A percentile compares a stretch with the other conserved stretches of the same genome.
These are phyloP conservation scores for Eudorina sp. DNA, from an alignment of 139 green algal genomes.

Conservation along the genomic window DNA sequence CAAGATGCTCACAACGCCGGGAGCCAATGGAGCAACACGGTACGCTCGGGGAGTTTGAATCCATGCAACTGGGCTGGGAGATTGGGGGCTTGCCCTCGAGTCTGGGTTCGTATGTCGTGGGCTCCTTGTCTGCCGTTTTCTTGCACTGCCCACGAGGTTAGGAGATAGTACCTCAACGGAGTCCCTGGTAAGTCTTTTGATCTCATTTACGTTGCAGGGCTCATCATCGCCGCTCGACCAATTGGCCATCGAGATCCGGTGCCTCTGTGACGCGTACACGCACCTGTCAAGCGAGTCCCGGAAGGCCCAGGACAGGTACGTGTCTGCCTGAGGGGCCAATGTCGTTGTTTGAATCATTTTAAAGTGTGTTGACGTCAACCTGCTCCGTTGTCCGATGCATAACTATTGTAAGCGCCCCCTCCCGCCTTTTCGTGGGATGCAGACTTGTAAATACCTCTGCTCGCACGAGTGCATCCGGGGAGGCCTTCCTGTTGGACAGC, in stretches of 20 bases:
- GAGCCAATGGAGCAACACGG: neutral
- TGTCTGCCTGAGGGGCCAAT: too few relatives aligned
- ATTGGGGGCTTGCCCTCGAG: too few relatives aligned
- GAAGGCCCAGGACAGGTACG: slow-evolving; percentile 15
- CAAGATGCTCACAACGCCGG: neutral
- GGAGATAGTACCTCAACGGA: too few relatives aligned
- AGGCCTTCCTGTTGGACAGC: neutral
- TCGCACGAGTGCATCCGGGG: neutral
- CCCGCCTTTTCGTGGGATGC: too few relatives aligned
- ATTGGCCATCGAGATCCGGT: neutral
- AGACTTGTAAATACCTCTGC: neutral
- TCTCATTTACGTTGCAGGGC: slow-evolving; percentile 9
- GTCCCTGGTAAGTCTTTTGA: too few relatives aligned
- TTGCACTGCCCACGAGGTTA: too few relatives aligned
- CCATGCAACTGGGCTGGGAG: too few relatives aligned
- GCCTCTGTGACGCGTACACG: neutral
- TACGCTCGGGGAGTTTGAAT: too few relatives aligned
- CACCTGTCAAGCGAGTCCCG: neutral
- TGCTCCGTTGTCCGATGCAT: neutral
- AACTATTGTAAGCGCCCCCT: neutral
- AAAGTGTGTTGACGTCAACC: neutral
- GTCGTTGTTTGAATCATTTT: too few relatives aligned
- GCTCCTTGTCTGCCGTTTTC: too few relatives aligned
- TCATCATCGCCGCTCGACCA: neutral
- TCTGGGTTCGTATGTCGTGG: too few relatives aligned